Conservation (phyloP, 805 yeast species). For the Metschnikowia chrysomelidarum region DNA sequence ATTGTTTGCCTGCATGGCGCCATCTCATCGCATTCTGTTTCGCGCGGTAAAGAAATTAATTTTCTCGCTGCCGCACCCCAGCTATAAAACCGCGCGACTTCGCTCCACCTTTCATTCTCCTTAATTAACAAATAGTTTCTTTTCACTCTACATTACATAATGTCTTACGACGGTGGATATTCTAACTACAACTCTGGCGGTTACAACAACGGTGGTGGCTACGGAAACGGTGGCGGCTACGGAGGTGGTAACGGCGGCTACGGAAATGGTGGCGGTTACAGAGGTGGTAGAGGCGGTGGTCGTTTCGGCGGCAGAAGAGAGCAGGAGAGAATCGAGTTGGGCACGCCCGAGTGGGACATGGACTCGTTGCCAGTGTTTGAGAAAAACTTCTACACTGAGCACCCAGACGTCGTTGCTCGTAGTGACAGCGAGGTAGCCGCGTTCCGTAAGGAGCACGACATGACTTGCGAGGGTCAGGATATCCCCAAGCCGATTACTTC, state of each 20-base stretch:
- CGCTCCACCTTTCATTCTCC: conserved; percentile 1
- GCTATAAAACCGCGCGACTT: not conserved
- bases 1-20: no score
- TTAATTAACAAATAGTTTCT: no score
- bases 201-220: conserved; percentile 21
- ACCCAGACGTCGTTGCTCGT: conserved; percentile 73
- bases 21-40: no score
- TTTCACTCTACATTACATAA: conserved; percentile 6
- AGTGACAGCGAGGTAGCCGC: conserved; percentile 65
- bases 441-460: conserved; percentile 81
- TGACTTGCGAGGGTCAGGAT: conserved; percentile 79
- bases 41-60: no score
- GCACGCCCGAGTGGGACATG: conserved; percentile 79
- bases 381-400: conserved; percentile 91
- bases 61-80: no score
- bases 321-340: conserved; percentile 48
- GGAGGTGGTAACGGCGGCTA: conserved; percentile 36
- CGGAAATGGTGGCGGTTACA: conserved; percentile 33
- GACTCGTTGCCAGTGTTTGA: conserved; percentile 82
- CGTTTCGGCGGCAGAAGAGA: conserved; percentile 30
- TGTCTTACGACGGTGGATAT: conserved; percentile 23
- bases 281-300: conserved; percentile 28
- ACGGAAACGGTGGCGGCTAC: conserved; percentile 24
- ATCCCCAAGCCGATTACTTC: conserved; percentile 92
- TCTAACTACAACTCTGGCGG: conserved; percentile 37